A percentile compares a stretch with the other conserved stretches of the same genome.
Evolutionary conservation across 140 eudicot species (phyloP).

Genomic region (Erigeron philadelphicus): DNA sequence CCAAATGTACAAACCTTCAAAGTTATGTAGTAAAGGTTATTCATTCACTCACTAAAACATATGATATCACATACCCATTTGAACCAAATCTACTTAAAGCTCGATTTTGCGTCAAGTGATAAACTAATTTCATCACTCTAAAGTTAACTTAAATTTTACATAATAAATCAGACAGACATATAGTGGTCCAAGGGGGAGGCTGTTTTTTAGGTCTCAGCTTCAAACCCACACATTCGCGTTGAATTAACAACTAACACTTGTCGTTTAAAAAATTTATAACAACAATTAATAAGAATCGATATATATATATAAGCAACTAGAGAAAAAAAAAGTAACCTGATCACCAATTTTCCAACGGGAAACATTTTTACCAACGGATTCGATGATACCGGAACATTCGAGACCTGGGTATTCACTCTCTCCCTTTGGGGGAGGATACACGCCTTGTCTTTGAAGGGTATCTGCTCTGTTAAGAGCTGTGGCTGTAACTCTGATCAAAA

Average conservation of each 20-base stretch:
- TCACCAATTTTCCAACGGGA: slow-evolving; percentile 89
- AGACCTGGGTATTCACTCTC: slow-evolving; percentile 71
- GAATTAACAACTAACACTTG: neutral
- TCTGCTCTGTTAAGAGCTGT: slow-evolving; percentile 90
- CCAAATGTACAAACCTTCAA: too few relatives aligned
- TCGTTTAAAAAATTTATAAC: neutral
- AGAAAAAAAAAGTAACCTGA: slow-evolving; percentile 39
- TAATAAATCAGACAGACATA: too few relatives aligned
- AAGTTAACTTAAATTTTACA: too few relatives aligned
- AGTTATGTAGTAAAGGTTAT: too few relatives aligned
- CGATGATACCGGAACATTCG: slow-evolving; percentile 82
- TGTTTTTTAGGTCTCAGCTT: too few relatives aligned
- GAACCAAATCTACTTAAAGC: too few relatives aligned
- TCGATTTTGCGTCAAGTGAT: too few relatives aligned
- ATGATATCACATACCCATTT: too few relatives aligned
- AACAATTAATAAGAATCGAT: neutral
- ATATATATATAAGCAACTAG: neutral
- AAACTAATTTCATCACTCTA: too few relatives aligned
- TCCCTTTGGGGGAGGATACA: slow-evolving; percentile 69
- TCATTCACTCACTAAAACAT: too few relatives aligned
- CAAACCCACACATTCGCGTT: too few relatives aligned
- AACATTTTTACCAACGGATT: slow-evolving; percentile 55
- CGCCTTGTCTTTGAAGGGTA: slow-evolving; percentile 77
- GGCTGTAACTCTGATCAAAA: slow-evolving; percentile 68
- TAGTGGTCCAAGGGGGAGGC: too few relatives aligned